Base-by-base conservation (phyloP, 78 protist genomes). In the Monocercomonoides exilis region DNA sequence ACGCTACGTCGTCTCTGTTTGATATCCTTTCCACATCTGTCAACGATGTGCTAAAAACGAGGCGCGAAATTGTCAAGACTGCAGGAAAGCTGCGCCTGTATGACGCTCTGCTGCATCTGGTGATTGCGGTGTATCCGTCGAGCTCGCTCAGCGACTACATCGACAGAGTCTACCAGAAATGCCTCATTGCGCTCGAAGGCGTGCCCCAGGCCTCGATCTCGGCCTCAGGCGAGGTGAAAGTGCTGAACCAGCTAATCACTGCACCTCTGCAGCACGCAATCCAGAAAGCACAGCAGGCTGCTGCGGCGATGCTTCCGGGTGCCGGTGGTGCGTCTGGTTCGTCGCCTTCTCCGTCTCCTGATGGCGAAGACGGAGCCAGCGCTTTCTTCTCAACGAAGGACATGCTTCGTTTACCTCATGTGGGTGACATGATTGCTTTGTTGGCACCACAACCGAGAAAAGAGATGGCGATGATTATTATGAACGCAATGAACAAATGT, bases 11-110 rank as follows among this genome's bases (percentile, higher is more conserved):
- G 21, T 54, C 70, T 54, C 91, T 94, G 85, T 94, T 94, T 81
- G 92, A 64, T 77, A 85, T 89, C 84, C 94, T 97, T 90, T 86
- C 46, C 41, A 77, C 34, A 63, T 63, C 87, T 43, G 88, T 92
- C 81, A 87, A 77, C 70, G 80, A 77, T 43, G 77, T 93, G 87
- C 11, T 81, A 54, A 21, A 54, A 54, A 54, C 70, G 11, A 11
- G 70, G 38, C 11, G 21, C 11, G 11, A 11, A 29, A 54, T 21
- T 21, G 21, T 54, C 70, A 54, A 54, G 70, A 54, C 70, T 29
- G 21, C 11, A 21, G 70, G 70, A 11, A 54, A 54, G 21, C 70
- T 54, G 11, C 38, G 70, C 70, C 70, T 54, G 11, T 54, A 54
- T 21, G 70, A 54, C 11, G 70, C 70, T 54, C 70, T 54, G 38